These are phyloP conservation scores for Cinnamomum chago DNA, from an alignment of 164 flowering plant genomes.

Conservation along the genomic window DNA sequence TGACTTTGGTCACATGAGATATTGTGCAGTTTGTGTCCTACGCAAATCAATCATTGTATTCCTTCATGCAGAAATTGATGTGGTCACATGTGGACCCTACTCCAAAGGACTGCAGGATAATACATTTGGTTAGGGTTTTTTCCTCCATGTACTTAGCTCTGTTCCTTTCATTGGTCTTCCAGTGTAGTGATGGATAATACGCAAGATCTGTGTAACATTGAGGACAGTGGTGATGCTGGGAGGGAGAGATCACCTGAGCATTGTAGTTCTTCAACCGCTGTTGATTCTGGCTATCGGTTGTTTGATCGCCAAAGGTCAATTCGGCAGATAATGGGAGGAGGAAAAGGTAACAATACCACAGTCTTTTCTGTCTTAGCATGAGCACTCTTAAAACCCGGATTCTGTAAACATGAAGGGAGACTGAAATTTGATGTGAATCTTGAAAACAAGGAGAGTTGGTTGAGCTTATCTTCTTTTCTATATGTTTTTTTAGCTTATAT, in stretches of 20 bases:
- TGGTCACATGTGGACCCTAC: too few relatives aligned
- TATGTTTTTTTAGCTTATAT: background rate
- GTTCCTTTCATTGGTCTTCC: background rate
- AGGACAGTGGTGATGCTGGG: constrained; percentile 17
- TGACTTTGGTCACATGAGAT: too few relatives aligned
- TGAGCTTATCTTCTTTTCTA: background rate
- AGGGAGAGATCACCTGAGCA: constrained; percentile 17
- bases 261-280: constrained; percentile 16
- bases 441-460: background rate
- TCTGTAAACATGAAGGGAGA: background rate
- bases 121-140: too few relatives aligned
- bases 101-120: too few relatives aligned
- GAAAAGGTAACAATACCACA: constrained; percentile 24
- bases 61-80: too few relatives aligned
- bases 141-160: too few relatives aligned
- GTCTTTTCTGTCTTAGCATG: background rate
- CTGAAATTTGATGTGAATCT: background rate
- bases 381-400: background rate
- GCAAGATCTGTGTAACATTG: constrained; percentile 22
- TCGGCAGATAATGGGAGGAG: constrained; percentile 32
- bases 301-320: constrained; percentile 26
- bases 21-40: too few relatives aligned
- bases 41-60: too few relatives aligned
- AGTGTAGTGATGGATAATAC: constrained; percentile 29
- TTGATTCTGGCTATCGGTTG: constrained; percentile 17